Evolutionary conservation across 108 stramenopile genomes (phyloP), one percentile per base, ranked within the genome.

Genomic region (Schizochytrium sp.): DNA sequence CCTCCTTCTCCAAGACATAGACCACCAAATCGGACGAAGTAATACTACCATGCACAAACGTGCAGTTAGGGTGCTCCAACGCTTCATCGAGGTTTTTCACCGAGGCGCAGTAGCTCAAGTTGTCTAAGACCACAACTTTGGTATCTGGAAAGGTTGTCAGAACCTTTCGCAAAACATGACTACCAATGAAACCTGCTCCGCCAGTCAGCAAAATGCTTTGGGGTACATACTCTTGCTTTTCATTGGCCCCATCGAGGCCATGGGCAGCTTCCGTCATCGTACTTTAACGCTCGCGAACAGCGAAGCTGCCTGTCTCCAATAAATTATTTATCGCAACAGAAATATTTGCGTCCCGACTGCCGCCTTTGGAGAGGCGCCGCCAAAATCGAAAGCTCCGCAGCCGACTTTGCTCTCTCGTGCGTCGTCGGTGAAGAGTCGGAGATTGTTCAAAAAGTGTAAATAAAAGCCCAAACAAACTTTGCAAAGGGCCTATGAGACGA

Each of bases 71-170:
- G 3, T 45, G 4, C 42, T 89, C 83, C 49, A 90, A 45, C 38
- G 93, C 42, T 3, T 95, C 95, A 7, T 95, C 93, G 13, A 99
- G 93, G 90, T 99, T 99, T 88, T 94, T 97, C 88, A 98, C 91
- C 91, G 97, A 99, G 58, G 97, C 92, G 94, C 98, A 99, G 94
- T 99, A 99, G 91, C 98, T 98, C 89, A 99, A 92, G 50, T 94
- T 94, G 92, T 99, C 98, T 89, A 97, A 97, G 90, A 98, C 97
- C 28, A 99, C 95, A 41, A 99, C 88, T 55, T 87, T 87, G 46
- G 55, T 56, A 41, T 50, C 38, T 2, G 76, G 76, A 53, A 73
- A 89, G 49, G 87, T 88, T 3, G 57, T 40, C n/a, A 89, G 88
- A 41, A 89, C 72, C 41, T 4, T 89, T 38, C 40, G 49, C 58